Base-by-base conservation (phyloP, 176 grass and related monocot species). In the Juncus effusus region DNA sequence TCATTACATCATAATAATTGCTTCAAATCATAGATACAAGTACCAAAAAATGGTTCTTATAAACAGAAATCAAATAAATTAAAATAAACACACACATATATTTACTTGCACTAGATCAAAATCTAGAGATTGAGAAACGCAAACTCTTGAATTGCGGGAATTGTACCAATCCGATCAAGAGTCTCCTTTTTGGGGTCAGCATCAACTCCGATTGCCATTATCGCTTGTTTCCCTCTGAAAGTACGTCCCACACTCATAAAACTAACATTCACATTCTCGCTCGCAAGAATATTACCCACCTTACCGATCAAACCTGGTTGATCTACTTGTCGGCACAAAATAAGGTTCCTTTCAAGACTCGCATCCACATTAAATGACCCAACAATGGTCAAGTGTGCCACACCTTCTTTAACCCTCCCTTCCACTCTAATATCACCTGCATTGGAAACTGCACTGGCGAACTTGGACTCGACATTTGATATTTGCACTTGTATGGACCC, bases 221-320 rank as follows among this genome's bases (percentile, higher is more conserved):
- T 89, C 0, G 95, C 95, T 51, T 90, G 85, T 65, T 93, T 93
- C 16, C 95, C 80, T 2, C 87, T 81, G 70, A 68, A 84, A 35
- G 78, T 99, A 37, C 95, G 79, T 10, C 88, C 95, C 7, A 99
- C 95, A 38, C 95, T 99, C 95, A 99, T 99, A 75, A 93, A 99
- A 64, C 73, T 99, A 13, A 99, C 82, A 55, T 99, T 99, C 13
- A 99, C 84, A 42, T 94, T 99, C 73, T 66, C 73, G 52, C 84
- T 63, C 2, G 80, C 95, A 12, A 99, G 72, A 74, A 93, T 90
- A 67, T 80, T 82, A 0, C 95, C 95, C 15, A 99, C 95, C 38
- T 75, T 77, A n/a, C 88, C 95, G 40, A 99, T 99, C 80, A 94
- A 90, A 7, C 95, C 83, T 0, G 95, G 95, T 72, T 93, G 88